Conservation (phyloP, 2,329 filamentous ascomycete genomes). For the Lecanicillium sp. region DNA sequence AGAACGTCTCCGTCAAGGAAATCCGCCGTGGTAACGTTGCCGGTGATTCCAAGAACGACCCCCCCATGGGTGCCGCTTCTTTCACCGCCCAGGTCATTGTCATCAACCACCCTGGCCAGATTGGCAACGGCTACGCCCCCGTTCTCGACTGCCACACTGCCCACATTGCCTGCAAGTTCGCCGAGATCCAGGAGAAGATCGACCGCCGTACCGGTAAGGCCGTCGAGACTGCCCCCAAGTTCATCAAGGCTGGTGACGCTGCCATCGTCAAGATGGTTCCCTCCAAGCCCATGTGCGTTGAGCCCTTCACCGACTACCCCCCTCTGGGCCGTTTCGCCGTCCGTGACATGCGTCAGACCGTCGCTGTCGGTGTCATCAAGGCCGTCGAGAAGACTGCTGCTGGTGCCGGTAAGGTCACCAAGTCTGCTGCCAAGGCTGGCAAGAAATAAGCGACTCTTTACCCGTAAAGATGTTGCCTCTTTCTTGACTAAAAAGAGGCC, state of each 20-base stretch:
- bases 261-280: slow-evolving; percentile 99
- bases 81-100: slow-evolving; percentile 99
- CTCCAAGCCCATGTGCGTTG: slow-evolving; percentile 99
- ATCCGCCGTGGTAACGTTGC: slow-evolving; percentile 99
- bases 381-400: slow-evolving; percentile 59
- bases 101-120: slow-evolving; percentile 99
- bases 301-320: slow-evolving; percentile 99
- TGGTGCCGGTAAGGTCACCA: slow-evolving; percentile 58
- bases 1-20: slow-evolving; percentile 99
- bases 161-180: slow-evolving; percentile 99
- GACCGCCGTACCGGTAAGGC: slow-evolving; percentile 99
- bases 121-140: slow-evolving; percentile 97
- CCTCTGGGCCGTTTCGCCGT: slow-evolving; percentile 99
- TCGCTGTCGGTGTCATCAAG: slow-evolving; percentile 95
- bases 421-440: slow-evolving; percentile 64
- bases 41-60: slow-evolving; percentile 99
- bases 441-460: slow-evolving; percentile 56
- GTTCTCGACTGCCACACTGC: slow-evolving; percentile 99
- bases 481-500: slow-evolving; percentile 13
- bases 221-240: slow-evolving; percentile 87
- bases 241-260: slow-evolving; percentile 99
- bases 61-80: slow-evolving; percentile 76
- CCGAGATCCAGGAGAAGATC: slow-evolving; percentile 99
- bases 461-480: slow-evolving; percentile 7
- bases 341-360: slow-evolving; percentile 93